Conservation (phyloP, 257 asterid genomes). For the Solanum infundibuliforme region DNA sequence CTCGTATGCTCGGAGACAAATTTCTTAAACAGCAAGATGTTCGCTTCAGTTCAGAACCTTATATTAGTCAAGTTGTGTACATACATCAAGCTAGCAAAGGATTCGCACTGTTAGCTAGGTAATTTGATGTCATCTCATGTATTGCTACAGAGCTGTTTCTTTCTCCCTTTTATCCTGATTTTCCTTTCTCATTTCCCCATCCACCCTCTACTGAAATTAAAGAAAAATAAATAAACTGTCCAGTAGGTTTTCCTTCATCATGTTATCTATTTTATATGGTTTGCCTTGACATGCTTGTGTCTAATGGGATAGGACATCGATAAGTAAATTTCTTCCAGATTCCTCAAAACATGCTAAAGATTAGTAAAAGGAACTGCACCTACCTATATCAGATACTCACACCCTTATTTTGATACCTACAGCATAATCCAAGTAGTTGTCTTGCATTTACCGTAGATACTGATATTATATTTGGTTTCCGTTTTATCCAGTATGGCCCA, state of each 20-base stretch:
- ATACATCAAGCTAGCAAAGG: constrained; percentile 43
- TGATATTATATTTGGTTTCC: neutral
- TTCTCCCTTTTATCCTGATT: neutral
- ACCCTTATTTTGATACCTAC: neutral
- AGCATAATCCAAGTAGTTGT: neutral
- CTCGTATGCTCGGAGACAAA: constrained; percentile 97
- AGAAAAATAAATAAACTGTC: neutral
- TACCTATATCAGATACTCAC: neutral
- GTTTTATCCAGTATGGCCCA: neutral
- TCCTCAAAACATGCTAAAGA: neutral
- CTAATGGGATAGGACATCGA: neutral
- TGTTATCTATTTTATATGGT: neutral
- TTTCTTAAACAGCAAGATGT: constrained; percentile 85
- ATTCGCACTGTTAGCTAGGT: constrained; percentile 87
- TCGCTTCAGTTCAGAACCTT: constrained; percentile 92
- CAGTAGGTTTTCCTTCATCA: neutral
- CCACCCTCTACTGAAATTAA: neutral
- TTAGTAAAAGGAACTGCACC: neutral
- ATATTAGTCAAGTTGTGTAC: constrained; percentile 50
- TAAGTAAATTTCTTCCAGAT: neutral
- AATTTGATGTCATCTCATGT: neutral
- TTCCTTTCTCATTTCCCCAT: neutral
- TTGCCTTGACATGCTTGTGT: neutral
- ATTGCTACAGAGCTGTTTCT: neutral
- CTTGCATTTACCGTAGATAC: neutral